phyloP scores from a whole-genome alignment of 139 green algal species.

The Desmodesmus armatus region DNA sequence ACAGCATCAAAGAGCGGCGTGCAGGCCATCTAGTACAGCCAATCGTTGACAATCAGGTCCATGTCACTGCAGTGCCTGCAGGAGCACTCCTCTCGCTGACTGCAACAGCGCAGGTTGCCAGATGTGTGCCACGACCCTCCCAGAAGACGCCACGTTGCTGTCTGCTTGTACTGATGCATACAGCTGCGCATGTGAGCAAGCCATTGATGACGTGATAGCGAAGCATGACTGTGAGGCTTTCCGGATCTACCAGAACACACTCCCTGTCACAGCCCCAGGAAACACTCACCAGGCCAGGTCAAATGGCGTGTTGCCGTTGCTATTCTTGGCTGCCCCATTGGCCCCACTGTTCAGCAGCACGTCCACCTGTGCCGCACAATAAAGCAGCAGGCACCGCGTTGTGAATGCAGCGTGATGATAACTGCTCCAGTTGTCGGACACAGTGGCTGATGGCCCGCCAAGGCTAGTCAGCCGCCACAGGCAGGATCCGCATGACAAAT shows the following conservation, averaged over 20 bases:
- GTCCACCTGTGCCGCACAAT: too few relatives aligned
- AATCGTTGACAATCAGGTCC: not conserved
- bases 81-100: not conserved
- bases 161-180: not conserved
- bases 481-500: constrained; percentile 71
- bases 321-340: constrained; percentile 68
- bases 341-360: constrained; percentile 78
- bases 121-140: not conserved
- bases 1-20: not conserved
- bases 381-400: constrained; percentile 47
- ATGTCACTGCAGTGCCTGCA: not conserved
- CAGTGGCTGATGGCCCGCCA: too few relatives aligned
- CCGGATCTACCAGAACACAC: not conserved
- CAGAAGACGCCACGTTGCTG: not conserved
- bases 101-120: not conserved
- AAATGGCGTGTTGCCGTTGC: constrained; percentile 73
- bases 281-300: constrained; percentile 73
- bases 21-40: not conserved
- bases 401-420: too few relatives aligned
- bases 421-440: too few relatives aligned
- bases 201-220: not conserved
- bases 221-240: not conserved
- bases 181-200: not conserved
- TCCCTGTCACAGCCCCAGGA: not conserved
- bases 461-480: too few relatives aligned